A percentile compares a stretch with the other conserved stretches of the same genome.
These are phyloP conservation scores for Tricholoma saponaceum DNA, from an alignment of 768 basidiomycete species.

Conservation along the genomic window DNA sequence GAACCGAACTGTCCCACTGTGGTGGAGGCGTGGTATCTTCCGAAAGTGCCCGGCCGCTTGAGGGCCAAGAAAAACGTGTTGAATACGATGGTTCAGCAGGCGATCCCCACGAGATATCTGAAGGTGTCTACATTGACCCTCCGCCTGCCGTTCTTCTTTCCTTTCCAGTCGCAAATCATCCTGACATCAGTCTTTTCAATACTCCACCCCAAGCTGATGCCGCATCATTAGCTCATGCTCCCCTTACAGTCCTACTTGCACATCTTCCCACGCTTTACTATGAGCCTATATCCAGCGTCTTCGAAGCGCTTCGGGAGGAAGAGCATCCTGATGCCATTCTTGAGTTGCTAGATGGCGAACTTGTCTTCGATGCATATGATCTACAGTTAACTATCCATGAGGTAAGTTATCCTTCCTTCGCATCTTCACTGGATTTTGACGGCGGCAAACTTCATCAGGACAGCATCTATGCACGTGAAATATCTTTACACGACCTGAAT, in stretches of 20 bases:
- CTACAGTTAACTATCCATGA: slow-evolving; percentile 62
- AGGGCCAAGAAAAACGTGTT: neutral
- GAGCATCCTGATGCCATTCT: slow-evolving; percentile 42
- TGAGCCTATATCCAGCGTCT: slow-evolving; percentile 65
- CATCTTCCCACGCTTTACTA: slow-evolving; percentile 71
- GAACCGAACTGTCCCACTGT: neutral
- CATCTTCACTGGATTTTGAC: neutral
- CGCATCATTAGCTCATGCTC: slow-evolving; percentile 19
- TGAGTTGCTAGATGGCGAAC: slow-evolving; percentile 53
- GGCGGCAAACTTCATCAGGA: slow-evolving; percentile 39
- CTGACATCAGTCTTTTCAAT: slow-evolving; percentile 52
- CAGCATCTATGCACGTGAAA: slow-evolving; percentile 62
- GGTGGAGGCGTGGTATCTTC: neutral
- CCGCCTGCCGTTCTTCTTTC: slow-evolving; percentile 66
- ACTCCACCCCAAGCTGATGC: slow-evolving; percentile 31
- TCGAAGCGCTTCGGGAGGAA: slow-evolving; percentile 69
- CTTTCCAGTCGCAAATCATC: slow-evolving; percentile 32
- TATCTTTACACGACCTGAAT: slow-evolving; percentile 70
- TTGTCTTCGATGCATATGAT: slow-evolving; percentile 69
- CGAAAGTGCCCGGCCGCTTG: neutral
- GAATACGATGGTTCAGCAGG: slow-evolving; percentile 13
- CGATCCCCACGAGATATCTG: slow-evolving; percentile 58
- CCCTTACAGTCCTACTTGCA: slow-evolving; percentile 48
- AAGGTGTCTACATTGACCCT: slow-evolving; percentile 71
- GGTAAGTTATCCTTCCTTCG: slow-evolving; percentile 32